These are phyloP conservation scores for Microdochium bolleyi DNA, from an alignment of 2,329 filamentous ascomycete genomes.

Conservation along the genomic window DNA sequence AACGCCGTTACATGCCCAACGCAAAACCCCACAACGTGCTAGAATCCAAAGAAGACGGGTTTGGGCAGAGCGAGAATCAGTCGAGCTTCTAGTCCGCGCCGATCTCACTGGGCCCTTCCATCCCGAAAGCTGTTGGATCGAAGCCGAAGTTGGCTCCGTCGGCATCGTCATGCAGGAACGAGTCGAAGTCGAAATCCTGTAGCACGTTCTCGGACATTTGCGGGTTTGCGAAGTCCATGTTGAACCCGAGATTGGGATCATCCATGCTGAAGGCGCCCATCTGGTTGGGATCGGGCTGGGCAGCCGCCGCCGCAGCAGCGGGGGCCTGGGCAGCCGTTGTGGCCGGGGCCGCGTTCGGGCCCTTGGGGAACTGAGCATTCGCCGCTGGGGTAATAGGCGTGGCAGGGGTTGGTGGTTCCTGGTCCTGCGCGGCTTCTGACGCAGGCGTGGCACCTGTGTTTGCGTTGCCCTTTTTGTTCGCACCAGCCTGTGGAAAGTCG, in stretches of 20 bases:
- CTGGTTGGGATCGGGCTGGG: conserved; percentile 39
- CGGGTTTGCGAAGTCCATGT: conserved; percentile 49
- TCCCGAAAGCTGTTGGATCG: conserved; percentile 37
- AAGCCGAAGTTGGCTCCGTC: conserved; percentile 47
- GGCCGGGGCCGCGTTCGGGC: conserved; percentile 31
- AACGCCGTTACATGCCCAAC: conserved; percentile 1
- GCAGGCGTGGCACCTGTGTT: conserved; percentile 48
- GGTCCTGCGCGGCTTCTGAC: conserved; percentile 45
- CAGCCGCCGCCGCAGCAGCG: conserved; percentile 32
- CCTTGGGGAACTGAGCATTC: conserved; percentile 38
- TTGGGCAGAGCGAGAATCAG: conserved; percentile 3
- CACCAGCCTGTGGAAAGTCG: conserved; percentile 33
- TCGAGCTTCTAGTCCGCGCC: conserved; percentile 39
- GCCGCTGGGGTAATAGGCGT: conserved; percentile 58
- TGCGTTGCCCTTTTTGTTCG: conserved; percentile 56
- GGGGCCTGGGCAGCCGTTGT: conserved; percentile 35
- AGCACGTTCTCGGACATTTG: conserved; percentile 47
- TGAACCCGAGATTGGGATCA: conserved; percentile 26
- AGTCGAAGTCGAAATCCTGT: conserved; percentile 62
- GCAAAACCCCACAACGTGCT: not conserved
- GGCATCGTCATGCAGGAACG: conserved; percentile 52
- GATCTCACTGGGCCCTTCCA: conserved; percentile 48
- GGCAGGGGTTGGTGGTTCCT: conserved; percentile 51
- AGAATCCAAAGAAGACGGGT: not conserved
- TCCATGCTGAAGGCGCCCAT: conserved; percentile 37